Evolutionary conservation across 176 grass and related monocot genomes (phyloP).

Genomic region (Zea luxurians): DNA sequence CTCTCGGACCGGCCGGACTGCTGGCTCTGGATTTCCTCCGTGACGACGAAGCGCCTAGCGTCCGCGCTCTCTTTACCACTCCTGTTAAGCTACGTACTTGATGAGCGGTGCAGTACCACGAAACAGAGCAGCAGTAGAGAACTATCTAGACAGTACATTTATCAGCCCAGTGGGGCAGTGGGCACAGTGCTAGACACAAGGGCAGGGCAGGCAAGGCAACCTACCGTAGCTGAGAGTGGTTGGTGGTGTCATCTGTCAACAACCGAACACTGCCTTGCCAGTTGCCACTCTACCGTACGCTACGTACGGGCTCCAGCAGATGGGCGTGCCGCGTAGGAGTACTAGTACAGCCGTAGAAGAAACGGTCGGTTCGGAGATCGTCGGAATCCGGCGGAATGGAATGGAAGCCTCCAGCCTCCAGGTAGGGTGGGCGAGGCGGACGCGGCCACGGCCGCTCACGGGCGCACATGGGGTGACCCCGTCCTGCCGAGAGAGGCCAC

Average conservation of each 20-base stretch:
- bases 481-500: not conserved
- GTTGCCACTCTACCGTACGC: slow-evolving; percentile 26
- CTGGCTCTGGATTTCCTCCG: not conserved
- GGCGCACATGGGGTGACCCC: slow-evolving; percentile 10
- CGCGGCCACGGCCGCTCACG: slow-evolving; percentile 2
- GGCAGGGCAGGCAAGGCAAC: too few relatives aligned
- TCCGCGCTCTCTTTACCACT: not conserved
- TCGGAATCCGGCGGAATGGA: not conserved
- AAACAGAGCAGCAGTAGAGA: too few relatives aligned
- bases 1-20: not conserved
- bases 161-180: not conserved
- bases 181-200: not conserved
- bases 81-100: not conserved
- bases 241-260: not conserved
- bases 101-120: not conserved
- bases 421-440: not conserved
- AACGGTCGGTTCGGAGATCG: not conserved
- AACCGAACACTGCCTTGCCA: not conserved
- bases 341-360: not conserved
- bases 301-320: not conserved
- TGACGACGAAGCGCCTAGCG: not conserved
- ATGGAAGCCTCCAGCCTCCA: not conserved
- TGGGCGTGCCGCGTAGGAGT: not conserved
- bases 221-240: not conserved
- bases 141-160: too few relatives aligned